Evolutionary conservation across 352 stramenopile genomes (phyloP), one percentile per base, ranked within the genome.

Genomic region (Phytophthora europaea): DNA sequence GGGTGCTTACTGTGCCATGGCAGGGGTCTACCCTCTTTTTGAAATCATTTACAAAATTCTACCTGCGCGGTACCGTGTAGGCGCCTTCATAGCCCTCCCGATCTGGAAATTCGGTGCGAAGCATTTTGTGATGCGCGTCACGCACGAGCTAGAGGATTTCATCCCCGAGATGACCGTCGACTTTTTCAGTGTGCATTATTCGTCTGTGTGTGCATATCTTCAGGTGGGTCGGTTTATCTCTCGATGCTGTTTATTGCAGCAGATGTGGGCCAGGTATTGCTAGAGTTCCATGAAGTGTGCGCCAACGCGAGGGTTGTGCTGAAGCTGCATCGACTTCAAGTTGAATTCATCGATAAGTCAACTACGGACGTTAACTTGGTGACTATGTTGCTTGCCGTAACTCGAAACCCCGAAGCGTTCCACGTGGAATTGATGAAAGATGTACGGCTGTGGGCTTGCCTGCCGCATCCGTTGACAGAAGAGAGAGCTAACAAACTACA

Each of bases 111-210:
- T 56, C 2, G 50, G 22, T n/a, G 50, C 50, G 15, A 56, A 56
- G 13, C 50, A 56, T 13, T 18, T 36, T 18, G 15, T 56, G 12
- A 34, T 56, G 23, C 20, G 15, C 16, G 50, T 34, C 4, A 56
- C 50, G 10, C 23, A 34, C 6, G 50, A 56, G 22, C 10, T 36
- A 3, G 50, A 56, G 10, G 50, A 56, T 23, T 56, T 36, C 1
- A 56, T 56, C 6, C 61, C 65, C 2, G 62, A 54, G 34, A 65
- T 68, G 8, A 69, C 59, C 1, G 59, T 77, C 2, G 65, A 70
- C 26, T 65, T 73, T 22, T 77, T 77, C 36, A 63, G 67, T 54
- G 28, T 53, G 22, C n/a, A n/a, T 59, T 77, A 6, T 54, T 68
- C 6, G 58, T 71, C 9, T 67, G 50, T 8, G 69, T 68, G 38